These are phyloP conservation scores for Fereydounia khargensis DNA, from an alignment of 1,284 basidiomycete species.

Conservation along the genomic window DNA sequence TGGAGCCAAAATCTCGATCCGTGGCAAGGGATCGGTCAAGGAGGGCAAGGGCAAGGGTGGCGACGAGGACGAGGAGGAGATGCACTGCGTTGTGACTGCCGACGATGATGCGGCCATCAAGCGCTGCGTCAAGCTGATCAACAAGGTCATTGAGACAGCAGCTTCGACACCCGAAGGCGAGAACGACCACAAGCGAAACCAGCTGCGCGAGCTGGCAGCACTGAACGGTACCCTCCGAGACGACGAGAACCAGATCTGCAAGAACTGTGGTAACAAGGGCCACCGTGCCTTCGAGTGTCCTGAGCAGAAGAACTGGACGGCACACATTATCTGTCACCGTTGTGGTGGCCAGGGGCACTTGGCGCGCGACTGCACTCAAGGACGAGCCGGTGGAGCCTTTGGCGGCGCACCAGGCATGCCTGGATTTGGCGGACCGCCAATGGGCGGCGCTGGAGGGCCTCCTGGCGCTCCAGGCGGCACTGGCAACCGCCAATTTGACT, in stretches of 20 bases:
- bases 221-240: slow-evolving; percentile 98
- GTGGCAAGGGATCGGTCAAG: slow-evolving; percentile 97
- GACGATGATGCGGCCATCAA: slow-evolving; percentile 89
- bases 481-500: slow-evolving; percentile 69
- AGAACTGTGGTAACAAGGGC: slow-evolving; percentile 91
- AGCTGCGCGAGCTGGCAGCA: slow-evolving; percentile 94
- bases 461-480: slow-evolving; percentile 51
- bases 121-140: slow-evolving; percentile 88
- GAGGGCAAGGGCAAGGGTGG: slow-evolving; percentile 94
- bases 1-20: slow-evolving; percentile 96
- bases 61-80: slow-evolving; percentile 90
- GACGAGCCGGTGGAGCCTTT: slow-evolving; percentile 65
- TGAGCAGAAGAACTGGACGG: slow-evolving; percentile 52
- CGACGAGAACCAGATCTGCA: slow-evolving; percentile 98
- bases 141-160: slow-evolving; percentile 96
- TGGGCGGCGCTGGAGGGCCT: slow-evolving; percentile 62
- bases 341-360: slow-evolving; percentile 56
- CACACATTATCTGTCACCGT: slow-evolving; percentile 53
- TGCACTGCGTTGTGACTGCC: slow-evolving; percentile 94
- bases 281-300: slow-evolving; percentile 58
- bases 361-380: slow-evolving; percentile 50
- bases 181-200: slow-evolving; percentile 99
- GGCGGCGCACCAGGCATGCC: slow-evolving; percentile 62
- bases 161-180: slow-evolving; percentile 98
- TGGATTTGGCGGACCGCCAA: slow-evolving; percentile 51